Conservation (phyloP, 75 land plant species). For the Sequoiadendron giganteum region DNA sequence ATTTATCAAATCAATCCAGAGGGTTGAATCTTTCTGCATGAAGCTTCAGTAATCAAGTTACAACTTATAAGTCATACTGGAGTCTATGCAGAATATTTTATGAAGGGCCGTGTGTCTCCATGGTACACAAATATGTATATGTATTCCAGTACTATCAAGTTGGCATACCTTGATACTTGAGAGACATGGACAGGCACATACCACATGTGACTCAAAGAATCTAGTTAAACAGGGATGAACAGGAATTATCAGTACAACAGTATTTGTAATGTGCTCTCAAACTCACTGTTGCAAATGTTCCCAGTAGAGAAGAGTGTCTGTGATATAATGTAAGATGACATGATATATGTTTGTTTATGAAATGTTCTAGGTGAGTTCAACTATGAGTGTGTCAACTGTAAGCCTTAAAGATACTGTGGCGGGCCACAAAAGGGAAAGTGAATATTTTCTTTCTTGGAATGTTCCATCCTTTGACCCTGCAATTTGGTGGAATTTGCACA, state of each 20-base stretch:
- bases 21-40: neutral
- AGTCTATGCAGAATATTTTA: neutral
- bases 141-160: neutral
- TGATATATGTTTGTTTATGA: constrained; percentile 6
- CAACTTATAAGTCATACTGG: neutral
- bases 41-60: neutral
- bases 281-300: neutral
- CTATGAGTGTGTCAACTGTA: neutral
- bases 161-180: neutral
- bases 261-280: neutral
- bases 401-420: neutral
- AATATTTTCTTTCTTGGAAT: neutral
- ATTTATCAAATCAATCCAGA: neutral
- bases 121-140: neutral
- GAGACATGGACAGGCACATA: neutral
- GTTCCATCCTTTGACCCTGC: neutral
- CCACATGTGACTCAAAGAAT: neutral
- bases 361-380: neutral
- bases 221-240: neutral
- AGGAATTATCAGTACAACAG: neutral
- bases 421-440: neutral
- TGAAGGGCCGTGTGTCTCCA: neutral
- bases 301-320: neutral
- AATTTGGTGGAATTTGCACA: neutral
- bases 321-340: neutral